A percentile compares a stretch with the other conserved stretches of the same genome.
These are phyloP conservation scores for Hanseniaspora gamundiae DNA, from an alignment of 1,139 yeast species.

Conservation along the genomic window DNA sequence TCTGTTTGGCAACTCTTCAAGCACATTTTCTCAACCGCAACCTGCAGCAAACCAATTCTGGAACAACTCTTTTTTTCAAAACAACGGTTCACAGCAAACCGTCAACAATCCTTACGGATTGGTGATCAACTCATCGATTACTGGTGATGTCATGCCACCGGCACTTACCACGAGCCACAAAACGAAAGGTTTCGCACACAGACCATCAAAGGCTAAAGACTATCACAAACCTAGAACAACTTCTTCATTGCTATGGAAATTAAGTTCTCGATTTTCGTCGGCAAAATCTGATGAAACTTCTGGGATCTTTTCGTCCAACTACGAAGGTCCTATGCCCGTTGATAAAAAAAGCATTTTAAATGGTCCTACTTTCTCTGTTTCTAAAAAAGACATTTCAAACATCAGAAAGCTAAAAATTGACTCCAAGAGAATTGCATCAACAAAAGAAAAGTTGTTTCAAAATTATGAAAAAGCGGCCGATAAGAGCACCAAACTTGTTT, in stretches of 20 bases:
- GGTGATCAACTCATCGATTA: constrained; percentile 14
- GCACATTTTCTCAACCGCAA: background rate
- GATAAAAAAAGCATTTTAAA: background rate
- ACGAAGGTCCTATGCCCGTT: too few species aligned
- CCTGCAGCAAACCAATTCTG: constrained; percentile 12
- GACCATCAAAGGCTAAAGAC: constrained; percentile 15
- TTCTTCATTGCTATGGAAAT: constrained; percentile 24
- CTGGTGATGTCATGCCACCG: constrained; percentile 27
- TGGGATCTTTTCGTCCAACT: too few species aligned
- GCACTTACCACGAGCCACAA: constrained; percentile 25
- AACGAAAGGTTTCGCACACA: constrained; percentile 6
- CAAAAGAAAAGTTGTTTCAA: constrained; percentile 26
- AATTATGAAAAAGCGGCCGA: background rate
- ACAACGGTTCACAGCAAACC: background rate
- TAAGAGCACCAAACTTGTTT: background rate
- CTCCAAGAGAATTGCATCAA: constrained; percentile 28
- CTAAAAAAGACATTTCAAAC: constrained; percentile 11
- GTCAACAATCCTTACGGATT: constrained; percentile 16
- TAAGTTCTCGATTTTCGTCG: constrained; percentile 24
- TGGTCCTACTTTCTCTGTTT: background rate
- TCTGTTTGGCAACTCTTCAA: constrained; percentile 15
- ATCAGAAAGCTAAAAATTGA: constrained; percentile 27
- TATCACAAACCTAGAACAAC: constrained; percentile 12
- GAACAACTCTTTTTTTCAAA: constrained; percentile 2
- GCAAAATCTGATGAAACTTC: too few species aligned